phyloP scores from a whole-genome alignment of 73 alveolate genomes.

The Stentor coeruleus region DNA sequence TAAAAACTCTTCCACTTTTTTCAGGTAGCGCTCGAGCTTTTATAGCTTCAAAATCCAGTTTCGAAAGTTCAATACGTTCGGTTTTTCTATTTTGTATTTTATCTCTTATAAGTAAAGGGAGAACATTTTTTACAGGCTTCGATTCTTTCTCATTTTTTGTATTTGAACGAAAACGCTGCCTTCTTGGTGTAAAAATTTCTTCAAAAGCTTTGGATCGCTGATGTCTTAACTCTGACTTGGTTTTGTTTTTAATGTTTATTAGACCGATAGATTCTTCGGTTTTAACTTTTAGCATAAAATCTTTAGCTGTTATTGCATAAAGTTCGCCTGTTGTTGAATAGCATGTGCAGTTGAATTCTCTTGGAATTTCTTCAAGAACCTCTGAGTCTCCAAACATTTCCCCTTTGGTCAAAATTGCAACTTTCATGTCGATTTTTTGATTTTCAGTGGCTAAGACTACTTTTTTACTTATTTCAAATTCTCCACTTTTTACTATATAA shows the following conservation, averaged over 20 bases:
- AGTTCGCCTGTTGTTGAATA: background rate
- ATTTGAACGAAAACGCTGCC: no score
- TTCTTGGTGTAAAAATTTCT: no score
- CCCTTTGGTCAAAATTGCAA: constrained; percentile 33
- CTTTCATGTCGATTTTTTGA: background rate
- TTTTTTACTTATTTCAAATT: constrained; percentile 41
- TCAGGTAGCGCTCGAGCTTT: background rate
- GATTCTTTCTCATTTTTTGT: no score
- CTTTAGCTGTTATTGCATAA: background rate
- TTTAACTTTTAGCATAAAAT: background rate
- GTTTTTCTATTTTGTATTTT: no score
- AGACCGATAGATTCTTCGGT: background rate
- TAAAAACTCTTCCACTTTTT: background rate
- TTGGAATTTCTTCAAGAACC: background rate
- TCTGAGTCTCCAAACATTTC: constrained; percentile 25
- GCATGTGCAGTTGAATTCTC: background rate
- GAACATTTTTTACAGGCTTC: no score
- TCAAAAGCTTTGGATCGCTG: no score
- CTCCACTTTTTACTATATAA: constrained; percentile 46
- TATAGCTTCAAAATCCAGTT: background rate
- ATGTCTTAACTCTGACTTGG: no score
- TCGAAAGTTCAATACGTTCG: background rate
- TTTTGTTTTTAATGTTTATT: background rate
- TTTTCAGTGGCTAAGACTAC: background rate
- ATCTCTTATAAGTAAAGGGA: no score